phyloP scores from a whole-genome alignment of 2,329 filamentous ascomycete species.

The Orbilia brochopaga region DNA sequence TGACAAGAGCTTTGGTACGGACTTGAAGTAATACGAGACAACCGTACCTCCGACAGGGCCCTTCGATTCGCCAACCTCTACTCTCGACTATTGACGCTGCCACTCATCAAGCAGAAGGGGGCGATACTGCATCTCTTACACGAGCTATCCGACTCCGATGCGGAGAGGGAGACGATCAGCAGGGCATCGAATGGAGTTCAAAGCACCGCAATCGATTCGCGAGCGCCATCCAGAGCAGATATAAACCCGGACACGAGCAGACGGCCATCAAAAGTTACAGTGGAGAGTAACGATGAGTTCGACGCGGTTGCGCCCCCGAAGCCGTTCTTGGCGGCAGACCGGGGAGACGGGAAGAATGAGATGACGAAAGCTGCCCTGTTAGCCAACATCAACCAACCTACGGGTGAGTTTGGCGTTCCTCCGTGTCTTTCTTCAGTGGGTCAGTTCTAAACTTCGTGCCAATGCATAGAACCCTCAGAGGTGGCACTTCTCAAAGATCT shows the following conservation, averaged over 20 bases:
- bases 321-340: conserved; percentile 43
- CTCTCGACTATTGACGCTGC: conserved; percentile 83
- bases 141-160: conserved; percentile 72
- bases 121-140: conserved; percentile 91
- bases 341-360: conserved; percentile 29
- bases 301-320: conserved; percentile 35
- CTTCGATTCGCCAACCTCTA: conserved; percentile 89
- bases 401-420: conserved; percentile 54
- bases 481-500: conserved; percentile 75
- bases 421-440: conserved; percentile 21
- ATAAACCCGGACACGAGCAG: conserved; percentile 17
- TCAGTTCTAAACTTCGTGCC: conserved; percentile 59
- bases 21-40: conserved; percentile 72
- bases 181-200: conserved; percentile 51
- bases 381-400: conserved; percentile 33
- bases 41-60: conserved; percentile 74
- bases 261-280: conserved; percentile 22
- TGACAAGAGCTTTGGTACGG: conserved; percentile 24
- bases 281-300: conserved; percentile 25
- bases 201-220: conserved; percentile 14
- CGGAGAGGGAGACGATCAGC: conserved; percentile 18
- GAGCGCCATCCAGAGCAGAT: conserved; percentile 27
- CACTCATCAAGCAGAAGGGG: conserved; percentile 94
- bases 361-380: conserved; percentile 39
- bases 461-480: conserved; percentile 67